Evolutionary conservation across 768 basidiomycete genomes (phyloP).

Genomic region (Tricholoma hemisulphureum): DNA sequence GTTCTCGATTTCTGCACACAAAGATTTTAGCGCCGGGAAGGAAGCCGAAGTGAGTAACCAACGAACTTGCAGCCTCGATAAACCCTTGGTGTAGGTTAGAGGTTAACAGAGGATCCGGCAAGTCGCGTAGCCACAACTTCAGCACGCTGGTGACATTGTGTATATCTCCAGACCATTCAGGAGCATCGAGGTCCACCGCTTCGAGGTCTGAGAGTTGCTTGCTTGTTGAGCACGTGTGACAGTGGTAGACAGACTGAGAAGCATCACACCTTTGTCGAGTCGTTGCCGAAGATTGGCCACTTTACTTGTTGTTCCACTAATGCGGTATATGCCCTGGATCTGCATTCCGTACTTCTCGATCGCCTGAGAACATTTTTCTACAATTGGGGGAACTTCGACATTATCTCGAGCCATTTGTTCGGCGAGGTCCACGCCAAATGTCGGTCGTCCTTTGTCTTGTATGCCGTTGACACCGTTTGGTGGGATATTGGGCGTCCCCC

Average conservation of each 20-base stretch:
- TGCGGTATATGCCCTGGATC: slow-evolving; percentile 88
- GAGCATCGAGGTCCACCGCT: slow-evolving; percentile 78
- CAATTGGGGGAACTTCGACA: slow-evolving; percentile 82
- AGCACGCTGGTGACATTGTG: slow-evolving; percentile 93
- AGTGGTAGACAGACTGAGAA: not conserved
- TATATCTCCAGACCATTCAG: slow-evolving; percentile 93
- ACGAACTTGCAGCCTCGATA: slow-evolving; percentile 91
- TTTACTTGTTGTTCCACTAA: slow-evolving; percentile 89
- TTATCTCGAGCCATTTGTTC: slow-evolving; percentile 93
- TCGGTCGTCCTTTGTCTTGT: slow-evolving; percentile 68
- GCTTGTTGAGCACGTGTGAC: not conserved
- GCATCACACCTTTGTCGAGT: slow-evolving; percentile 73
- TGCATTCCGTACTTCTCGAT: slow-evolving; percentile 88
- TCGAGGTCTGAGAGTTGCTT: slow-evolving; percentile 60
- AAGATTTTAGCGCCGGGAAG: not conserved
- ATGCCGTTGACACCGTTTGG: slow-evolving; percentile 35
- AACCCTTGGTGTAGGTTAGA: slow-evolving; percentile 83
- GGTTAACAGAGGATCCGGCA: slow-evolving; percentile 92
- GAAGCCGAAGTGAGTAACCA: not conserved
- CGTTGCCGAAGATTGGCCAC: slow-evolving; percentile 78
- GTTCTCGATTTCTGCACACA: slow-evolving; percentile 76
- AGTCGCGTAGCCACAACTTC: slow-evolving; percentile 94
- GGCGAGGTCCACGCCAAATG: slow-evolving; percentile 88
- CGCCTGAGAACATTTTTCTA: slow-evolving; percentile 85
- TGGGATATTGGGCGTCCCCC: slow-evolving; percentile 15